Evolutionary conservation across 257 asterid genomes (phyloP).

Genomic region (Nicotiana obtusifolia): DNA sequence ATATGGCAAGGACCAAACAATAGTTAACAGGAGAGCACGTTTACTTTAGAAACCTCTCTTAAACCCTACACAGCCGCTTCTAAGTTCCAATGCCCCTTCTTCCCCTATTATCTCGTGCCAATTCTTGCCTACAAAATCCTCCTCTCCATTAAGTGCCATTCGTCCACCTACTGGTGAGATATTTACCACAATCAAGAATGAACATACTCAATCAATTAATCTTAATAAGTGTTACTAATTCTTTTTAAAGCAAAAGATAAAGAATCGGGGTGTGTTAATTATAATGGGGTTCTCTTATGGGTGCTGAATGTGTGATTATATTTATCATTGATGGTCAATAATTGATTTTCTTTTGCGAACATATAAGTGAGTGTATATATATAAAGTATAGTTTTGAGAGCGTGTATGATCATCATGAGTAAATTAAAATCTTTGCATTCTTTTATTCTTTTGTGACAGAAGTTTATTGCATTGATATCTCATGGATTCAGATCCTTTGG

Average conservation of each 20-base stretch:
- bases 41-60: not conserved
- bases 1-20: too few relatives aligned
- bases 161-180: not conserved
- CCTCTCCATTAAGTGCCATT: not conserved
- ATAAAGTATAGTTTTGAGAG: not conserved
- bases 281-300: not conserved
- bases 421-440: not conserved
- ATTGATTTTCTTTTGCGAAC: too few relatives aligned
- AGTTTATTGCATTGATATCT: not conserved
- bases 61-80: not conserved
- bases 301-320: too few relatives aligned
- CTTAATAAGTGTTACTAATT: not conserved
- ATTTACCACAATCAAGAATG: not conserved
- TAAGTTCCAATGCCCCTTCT: not conserved
- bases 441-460: not conserved
- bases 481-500: slow-evolving; percentile 35
- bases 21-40: too few relatives aligned
- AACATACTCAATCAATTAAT: not conserved
- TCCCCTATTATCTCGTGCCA: not conserved
- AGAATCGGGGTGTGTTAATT: not conserved
- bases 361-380: too few relatives aligned
- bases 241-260: not conserved
- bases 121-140: too few relatives aligned
- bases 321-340: too few relatives aligned
- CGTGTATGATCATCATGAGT: not conserved